phyloP scores from a whole-genome alignment of 345 rosid genomes.

The Nephelium lappaceum region DNA sequence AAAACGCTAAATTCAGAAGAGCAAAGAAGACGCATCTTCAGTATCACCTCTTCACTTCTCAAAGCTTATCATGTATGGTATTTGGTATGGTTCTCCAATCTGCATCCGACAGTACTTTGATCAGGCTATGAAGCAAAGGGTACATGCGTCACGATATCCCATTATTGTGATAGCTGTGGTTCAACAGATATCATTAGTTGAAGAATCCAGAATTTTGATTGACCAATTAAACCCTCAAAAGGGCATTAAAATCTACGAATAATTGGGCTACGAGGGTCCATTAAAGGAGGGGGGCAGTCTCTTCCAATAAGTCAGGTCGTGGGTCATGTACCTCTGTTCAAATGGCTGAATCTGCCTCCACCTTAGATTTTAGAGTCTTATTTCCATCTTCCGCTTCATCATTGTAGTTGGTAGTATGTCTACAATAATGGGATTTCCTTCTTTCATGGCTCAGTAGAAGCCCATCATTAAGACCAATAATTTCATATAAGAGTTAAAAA shows the following conservation, averaged over 20 bases:
- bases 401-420: conserved; percentile 18
- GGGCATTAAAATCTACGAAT: not conserved
- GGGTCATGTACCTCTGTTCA: conserved; percentile 6
- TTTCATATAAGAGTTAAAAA: too few relatives aligned
- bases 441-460: not conserved
- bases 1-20: not conserved
- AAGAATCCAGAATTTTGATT: conserved; percentile 13
- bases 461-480: too few relatives aligned
- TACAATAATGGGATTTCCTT: not conserved
- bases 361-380: not conserved
- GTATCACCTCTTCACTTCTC: not conserved
- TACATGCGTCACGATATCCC: too few relatives aligned
- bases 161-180: not conserved
- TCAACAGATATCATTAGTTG: conserved; percentile 7
- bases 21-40: not conserved
- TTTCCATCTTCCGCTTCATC: not conserved
- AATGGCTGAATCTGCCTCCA: conserved; percentile 4
- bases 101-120: not conserved
- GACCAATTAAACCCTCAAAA: not conserved
- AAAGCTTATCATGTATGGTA: not conserved
- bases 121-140: not conserved
- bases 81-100: not conserved
- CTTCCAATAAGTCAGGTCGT: conserved; percentile 12
- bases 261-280: conserved; percentile 15
- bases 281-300: conserved; percentile 13